Conservation (phyloP, 1,284 basidiomycete genomes). For the Paramarasmius palmivorus region DNA sequence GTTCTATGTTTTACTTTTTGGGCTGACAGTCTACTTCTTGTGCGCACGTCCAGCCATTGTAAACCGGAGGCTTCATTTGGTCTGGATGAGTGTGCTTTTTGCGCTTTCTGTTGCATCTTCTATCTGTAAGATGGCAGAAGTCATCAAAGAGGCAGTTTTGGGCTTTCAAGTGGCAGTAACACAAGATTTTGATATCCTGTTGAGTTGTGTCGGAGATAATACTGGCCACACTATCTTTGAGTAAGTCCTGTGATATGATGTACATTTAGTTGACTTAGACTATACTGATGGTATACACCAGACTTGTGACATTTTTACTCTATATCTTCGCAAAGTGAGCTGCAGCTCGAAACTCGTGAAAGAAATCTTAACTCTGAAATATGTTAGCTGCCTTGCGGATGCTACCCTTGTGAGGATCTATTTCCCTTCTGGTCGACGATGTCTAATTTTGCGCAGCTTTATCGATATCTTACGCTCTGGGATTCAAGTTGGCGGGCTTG, state of each 20-base stretch:
- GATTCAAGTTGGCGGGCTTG: not conserved
- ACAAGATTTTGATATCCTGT: not conserved
- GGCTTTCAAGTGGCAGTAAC: not conserved
- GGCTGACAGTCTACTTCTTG: not conserved
- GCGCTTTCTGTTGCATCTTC: not conserved
- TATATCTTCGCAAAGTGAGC: too few relatives aligned
- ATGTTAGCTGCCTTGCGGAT: conserved; percentile 1
- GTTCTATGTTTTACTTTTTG: conserved; percentile 6
- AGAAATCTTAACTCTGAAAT: too few relatives aligned
- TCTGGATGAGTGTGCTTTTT: conserved; percentile 1
- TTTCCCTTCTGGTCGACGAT: too few relatives aligned
- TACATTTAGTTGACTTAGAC: too few relatives aligned
- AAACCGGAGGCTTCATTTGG: not conserved
- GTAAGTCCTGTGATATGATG: too few relatives aligned
- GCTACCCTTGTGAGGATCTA: not conserved
- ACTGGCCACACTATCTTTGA: too few relatives aligned
- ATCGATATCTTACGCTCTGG: too few relatives aligned
- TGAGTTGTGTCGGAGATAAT: not conserved
- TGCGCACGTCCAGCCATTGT: not conserved
- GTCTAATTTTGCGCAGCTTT: too few relatives aligned
- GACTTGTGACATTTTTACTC: too few relatives aligned
- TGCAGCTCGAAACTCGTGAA: too few relatives aligned
- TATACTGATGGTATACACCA: too few relatives aligned
- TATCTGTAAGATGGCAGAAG: not conserved
- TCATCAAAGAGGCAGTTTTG: not conserved